phyloP scores from a whole-genome alignment of 1,284 basidiomycete genomes.

The Agaricales sp. region DNA sequence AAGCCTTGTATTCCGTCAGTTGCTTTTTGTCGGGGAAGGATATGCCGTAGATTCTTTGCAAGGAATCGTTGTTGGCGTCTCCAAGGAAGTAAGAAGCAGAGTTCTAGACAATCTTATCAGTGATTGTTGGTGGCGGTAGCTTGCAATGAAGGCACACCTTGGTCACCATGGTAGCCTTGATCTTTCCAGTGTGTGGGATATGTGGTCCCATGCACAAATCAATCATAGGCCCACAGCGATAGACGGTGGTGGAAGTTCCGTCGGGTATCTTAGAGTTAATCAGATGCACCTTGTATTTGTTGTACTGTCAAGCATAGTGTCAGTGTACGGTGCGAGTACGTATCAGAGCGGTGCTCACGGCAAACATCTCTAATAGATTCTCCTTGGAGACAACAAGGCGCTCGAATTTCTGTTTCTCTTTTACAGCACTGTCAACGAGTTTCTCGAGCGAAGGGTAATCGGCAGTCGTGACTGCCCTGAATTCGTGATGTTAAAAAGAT shows the following conservation, averaged over 20 bases:
- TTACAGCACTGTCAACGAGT: constrained; percentile 79
- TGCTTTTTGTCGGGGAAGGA: constrained; percentile 99
- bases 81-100: constrained; percentile 99
- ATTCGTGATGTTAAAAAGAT: too few relatives aligned
- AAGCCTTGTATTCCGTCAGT: constrained; percentile 91
- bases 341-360: constrained; percentile 35
- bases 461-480: constrained; percentile 60
- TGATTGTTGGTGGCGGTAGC: too few relatives aligned
- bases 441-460: constrained; percentile 93
- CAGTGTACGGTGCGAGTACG: constrained; percentile 6
- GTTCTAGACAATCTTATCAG: constrained; percentile 42
- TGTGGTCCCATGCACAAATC: constrained; percentile 97
- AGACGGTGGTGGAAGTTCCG: constrained; percentile 95
- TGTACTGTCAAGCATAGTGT: constrained; percentile 57
- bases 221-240: constrained; percentile 97
- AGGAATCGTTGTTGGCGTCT: constrained; percentile 87
- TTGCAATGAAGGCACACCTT: constrained; percentile 47
- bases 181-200: constrained; percentile 94
- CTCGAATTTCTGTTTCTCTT: constrained; percentile 97
- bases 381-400: constrained; percentile 91
- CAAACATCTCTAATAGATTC: constrained; percentile 93
- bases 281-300: constrained; percentile 97
- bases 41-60: constrained; percentile 97
- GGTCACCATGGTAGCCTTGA: constrained; percentile 94
- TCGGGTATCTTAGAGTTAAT: constrained; percentile 96